Evolutionary conservation across 192 early-diverging fungal genomes (phyloP), one percentile per base, ranked within the genome.

Genomic region (Backusella sp.): DNA sequence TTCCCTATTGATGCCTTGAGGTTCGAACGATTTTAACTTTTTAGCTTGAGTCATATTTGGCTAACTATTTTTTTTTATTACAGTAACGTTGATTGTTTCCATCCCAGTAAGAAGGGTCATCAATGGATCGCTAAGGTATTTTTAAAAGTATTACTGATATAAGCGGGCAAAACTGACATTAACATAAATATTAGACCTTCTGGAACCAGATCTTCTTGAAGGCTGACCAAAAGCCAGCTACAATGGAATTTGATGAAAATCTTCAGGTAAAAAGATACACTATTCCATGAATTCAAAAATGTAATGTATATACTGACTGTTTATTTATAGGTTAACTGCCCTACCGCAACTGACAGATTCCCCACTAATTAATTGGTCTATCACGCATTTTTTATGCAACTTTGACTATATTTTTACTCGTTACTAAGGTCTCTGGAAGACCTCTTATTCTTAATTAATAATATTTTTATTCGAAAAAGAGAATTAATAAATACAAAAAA

Each of bases 121-220:
- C 9, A 80, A 67, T 75, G 56, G 68, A 49, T 80, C 2, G 62
- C 74, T 17, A 75, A 72, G 69, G 68, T 70, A 69, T 66, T 35
- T 15, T 32, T 41, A 49, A 49, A 49, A 49, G 6, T 19, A 66
- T 23, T n/a, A 66, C 4, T 28, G 30, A 66, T 23, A 70, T 35
- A 68, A 68, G 8, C 35, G 1, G 12, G 1, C 12, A 44, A 35
- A 75, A n/a, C 23, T 62, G 28, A 62, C 32, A 19, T 3, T 11
- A 8, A 77, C 4, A 73, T 56, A 73, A 37, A 30, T 30, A 26
- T 15, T 46, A 70, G 76, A 23, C 15, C n/a, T 28, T 76, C 26
- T 80, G 78, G 74, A 80, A 80, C 68, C 70, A 42, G 26, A 19
- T 79, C 11, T 75, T 75, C 46, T 15, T 72, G 35, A 74, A 70